Base-by-base conservation (phyloP, 202 grass and related monocot species). In the Bolboschoenoplectus hybrid region DNA sequence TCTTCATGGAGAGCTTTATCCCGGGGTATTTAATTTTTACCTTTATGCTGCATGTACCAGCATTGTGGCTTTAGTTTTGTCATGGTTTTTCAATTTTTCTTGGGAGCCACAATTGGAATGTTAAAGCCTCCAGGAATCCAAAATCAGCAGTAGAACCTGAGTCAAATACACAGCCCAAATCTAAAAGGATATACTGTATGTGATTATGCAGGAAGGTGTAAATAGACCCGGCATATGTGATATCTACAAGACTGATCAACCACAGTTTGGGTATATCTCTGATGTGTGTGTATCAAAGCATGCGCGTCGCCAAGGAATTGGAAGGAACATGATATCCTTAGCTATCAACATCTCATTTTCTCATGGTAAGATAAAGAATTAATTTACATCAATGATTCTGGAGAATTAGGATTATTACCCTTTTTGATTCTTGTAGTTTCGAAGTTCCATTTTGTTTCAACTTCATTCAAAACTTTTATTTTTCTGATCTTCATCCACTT, bases 1-100 rank as follows among this genome's bases (percentile, higher is more conserved):
- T 58, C 51, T 84, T 84, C 61, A 84, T 55, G 82, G 82, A 67
- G 82, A 84, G 46, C 63, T 72, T 72, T 84, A 84, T 84, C 82
- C 82, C 14, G 82, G 63, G 82, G 82, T 84, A 84, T 17, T 60
- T 61, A 74, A 80, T 43, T 80, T 61, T 19, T 35, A 44, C 36
- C 36, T 80, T 61, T 60, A 7, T 80, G 3, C 53, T 19, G 16
- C 36, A 40, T 80, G 75, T 60, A 41, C 51, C 14, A 40, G 14
- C 50, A 36, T 77, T 77, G 74, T 56, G 50, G 34, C 10, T 77
- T 56, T 56, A 8, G 5, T 77, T 38, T 39, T 77, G 11, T 55
- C 49, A 39, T 56, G 9, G 12, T 79, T 79, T 40, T 47, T 60
- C 19, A 7, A 20, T 79, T 58, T 57, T 57, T 16, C 5, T 78